Evolutionary conservation across 108 stramenopile species (phyloP).

Genomic region (Nannochloropsis gaditana): DNA sequence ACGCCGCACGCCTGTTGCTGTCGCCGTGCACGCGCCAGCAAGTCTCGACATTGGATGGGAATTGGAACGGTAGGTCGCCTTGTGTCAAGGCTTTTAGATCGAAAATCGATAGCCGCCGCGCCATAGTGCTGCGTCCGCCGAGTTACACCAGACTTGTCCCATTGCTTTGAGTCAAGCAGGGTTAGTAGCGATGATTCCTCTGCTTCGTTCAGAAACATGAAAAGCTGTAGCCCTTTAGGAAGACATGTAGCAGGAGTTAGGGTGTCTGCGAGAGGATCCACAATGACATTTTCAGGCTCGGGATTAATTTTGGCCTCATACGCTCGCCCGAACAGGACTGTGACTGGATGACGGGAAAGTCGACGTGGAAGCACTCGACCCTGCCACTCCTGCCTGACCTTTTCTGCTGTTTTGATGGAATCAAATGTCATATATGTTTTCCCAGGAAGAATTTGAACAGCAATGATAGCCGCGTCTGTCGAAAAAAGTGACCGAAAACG

Average conservation of each 20-base stretch:
- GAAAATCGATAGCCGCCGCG: neutral
- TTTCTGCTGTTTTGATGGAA: neutral
- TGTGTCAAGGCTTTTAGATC: neutral
- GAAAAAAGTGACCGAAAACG: neutral
- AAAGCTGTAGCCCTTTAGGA: neutral
- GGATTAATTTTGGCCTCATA: slow-evolving; percentile 2
- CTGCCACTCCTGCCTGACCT: neutral
- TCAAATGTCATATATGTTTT: neutral
- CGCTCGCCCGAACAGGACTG: neutral
- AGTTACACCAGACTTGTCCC: neutral
- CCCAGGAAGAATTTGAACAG: neutral
- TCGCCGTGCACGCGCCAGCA: neutral
- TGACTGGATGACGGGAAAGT: neutral
- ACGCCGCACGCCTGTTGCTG: neutral
- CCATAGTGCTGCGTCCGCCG: slow-evolving; percentile 16
- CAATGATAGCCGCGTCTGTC: neutral
- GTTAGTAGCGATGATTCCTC: neutral
- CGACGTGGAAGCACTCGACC: neutral
- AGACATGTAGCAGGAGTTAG: neutral
- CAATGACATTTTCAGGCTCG: neutral
- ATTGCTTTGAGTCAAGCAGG: neutral
- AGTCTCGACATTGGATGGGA: neutral
- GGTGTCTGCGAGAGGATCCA: slow-evolving; percentile 14
- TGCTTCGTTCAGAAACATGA: neutral
- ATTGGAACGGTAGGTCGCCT: neutral